Base-by-base conservation (phyloP, 441 rosid species). In the Adansonia grandidieri region DNA sequence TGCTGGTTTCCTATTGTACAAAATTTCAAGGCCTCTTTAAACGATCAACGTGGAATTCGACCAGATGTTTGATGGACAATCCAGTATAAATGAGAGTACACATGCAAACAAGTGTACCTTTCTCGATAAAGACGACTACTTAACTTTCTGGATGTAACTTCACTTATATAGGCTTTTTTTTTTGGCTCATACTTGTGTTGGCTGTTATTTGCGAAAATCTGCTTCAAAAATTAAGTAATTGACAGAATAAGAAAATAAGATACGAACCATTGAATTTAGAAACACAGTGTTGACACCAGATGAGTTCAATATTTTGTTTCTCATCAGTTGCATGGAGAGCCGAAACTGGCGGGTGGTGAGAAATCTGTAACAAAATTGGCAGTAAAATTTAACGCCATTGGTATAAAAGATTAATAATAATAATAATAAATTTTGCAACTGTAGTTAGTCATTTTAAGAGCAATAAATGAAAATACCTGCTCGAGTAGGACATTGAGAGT, bases 281-380 rank as follows among this genome's bases (percentile, higher is more conserved):
- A 79, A 85, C 82, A 40, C 89, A 83, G 42, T 85, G 83, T n/a
- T 89, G 93, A 78, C 93, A 91, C 85, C 95, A 90, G 69, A 84
- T 74, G 48, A 95, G 83, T 84, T 93, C 92, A 37, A 92, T 74
- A 65, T 87, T 88, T 74, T 88, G 87, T 61, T 82, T 71, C 61
- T 90, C 88, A 62, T 95, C 90, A 0, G 93, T 91, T 72, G 97
- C 98, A 72, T 93, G 95, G 56, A 95, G 94, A 15, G 94, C 97
- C 75, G 91, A 73, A 20, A 93, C 89, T 7, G 97, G 95, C 9
- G 98, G 99, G 48, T 93, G 98, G 81, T 95, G 97, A n/a, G 95
- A 93, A 79, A 95, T 86, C 98, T 95, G 80, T 40, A 64, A 69
- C 3, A 48, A 20, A 64, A 40, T 62, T 28, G 17, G n/a, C 42